Evolutionary conservation across 495 filamentous ascomycete genomes (phyloP), one percentile per base, ranked within the genome.

Genomic region (Aspergillus taichungensis): DNA sequence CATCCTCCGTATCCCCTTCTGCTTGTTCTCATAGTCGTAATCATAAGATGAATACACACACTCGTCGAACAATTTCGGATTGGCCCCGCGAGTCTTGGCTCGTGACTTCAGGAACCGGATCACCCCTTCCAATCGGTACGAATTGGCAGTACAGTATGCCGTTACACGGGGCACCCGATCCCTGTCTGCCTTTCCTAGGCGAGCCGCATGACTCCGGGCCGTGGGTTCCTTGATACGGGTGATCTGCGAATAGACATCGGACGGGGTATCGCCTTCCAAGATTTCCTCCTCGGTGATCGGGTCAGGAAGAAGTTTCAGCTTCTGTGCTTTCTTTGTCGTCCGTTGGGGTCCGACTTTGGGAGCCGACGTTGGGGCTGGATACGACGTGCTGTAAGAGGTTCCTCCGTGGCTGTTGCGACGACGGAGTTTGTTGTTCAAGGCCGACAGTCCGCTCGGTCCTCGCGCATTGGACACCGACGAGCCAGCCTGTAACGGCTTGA

Each of bases 161-260:
- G 92, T 96, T 4, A 98, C 92, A 43, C 92, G 70, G 3, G 92
- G 92, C 37, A 98, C 67, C 48, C 80, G 75, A 42, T 88, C 85
- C 33, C 92, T 77, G 57, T 98, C 92, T 31, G 89, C 90, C 55
- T 96, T 97, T 30, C 94, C 94, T 18, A 98, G 65, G 43, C 89
- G 70, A 30, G 94, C 94, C 18, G 92, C 92, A 74, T 96, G 94
- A 50, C 92, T 79, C 42, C 92, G 72, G 9, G 92, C 91, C 1
- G 87, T 94, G 3, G 89, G 89, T 60, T 98, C 92, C 64, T 96
- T 97, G 64, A 98, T 97, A 30, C 94, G 81, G 67, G 76, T 94
- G 75, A 80, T 84, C 62, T 98, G 92, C 10, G 88, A 88, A 64
- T 98, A 98, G 10, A 98, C 92, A 62, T 98, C 92, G 43, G 92